Percentiles rank a stretch among this genome's conserved stretches.
Evolutionary conservation across 2,329 filamentous ascomycete genomes (phyloP).

Genomic region (Neonectria faginata): DNA sequence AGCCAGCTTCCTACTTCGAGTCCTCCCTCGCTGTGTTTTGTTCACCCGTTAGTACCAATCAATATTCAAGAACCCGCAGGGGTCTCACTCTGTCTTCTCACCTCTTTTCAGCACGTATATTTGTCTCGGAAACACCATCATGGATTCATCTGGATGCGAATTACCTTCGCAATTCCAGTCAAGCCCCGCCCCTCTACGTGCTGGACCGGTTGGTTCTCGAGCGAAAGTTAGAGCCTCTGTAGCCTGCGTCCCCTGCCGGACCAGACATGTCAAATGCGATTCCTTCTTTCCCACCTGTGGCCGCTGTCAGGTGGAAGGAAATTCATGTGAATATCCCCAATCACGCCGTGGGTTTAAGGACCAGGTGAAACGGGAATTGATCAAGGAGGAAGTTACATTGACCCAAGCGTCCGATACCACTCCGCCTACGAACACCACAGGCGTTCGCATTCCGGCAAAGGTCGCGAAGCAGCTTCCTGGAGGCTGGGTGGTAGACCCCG

Average conservation of each 20-base stretch:
- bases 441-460: slow-evolving; percentile 8
- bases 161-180: slow-evolving; percentile 15
- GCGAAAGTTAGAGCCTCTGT: slow-evolving; percentile 36
- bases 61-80: slow-evolving; percentile 19
- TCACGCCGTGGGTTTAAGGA: slow-evolving; percentile 39
- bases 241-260: slow-evolving; percentile 40
- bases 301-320: slow-evolving; percentile 36
- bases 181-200: slow-evolving; percentile 20
- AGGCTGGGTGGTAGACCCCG: slow-evolving; percentile 24
- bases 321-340: slow-evolving; percentile 32
- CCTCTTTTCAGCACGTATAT: slow-evolving; percentile 5
- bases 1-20: slow-evolving; percentile 17
- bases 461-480: slow-evolving; percentile 15
- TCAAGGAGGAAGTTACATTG: slow-evolving; percentile 21
- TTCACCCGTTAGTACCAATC: slow-evolving; percentile 9
- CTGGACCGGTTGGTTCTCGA: slow-evolving; percentile 30
- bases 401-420: slow-evolving; percentile 16
- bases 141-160: slow-evolving; percentile 20
- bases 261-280: slow-evolving; percentile 40
- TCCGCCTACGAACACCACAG: slow-evolving; percentile 27
- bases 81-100: slow-evolving; percentile 8
- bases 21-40: slow-evolving; percentile 20
- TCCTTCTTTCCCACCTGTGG: slow-evolving; percentile 33
- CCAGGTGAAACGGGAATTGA: slow-evolving; percentile 30
- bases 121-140: slow-evolving; percentile 31